These are phyloP conservation scores for Schizothecium vesticola DNA, from an alignment of 495 filamentous ascomycete species.

Conservation along the genomic window DNA sequence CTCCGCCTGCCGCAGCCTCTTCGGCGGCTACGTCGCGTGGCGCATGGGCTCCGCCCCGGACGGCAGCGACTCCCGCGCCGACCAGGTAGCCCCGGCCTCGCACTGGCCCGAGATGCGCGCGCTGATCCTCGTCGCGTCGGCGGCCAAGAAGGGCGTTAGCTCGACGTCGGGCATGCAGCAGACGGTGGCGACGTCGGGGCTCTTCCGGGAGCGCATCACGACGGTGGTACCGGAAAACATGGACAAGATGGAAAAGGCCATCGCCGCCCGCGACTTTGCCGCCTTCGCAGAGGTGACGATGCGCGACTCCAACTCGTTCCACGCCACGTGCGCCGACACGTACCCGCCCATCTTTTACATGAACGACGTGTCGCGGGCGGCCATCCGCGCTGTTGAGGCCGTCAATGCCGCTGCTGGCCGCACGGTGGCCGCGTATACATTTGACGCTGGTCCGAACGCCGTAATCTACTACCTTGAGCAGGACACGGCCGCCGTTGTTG, in stretches of 20 bases:
- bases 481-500: slow-evolving; percentile 64
- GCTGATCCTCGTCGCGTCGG: slow-evolving; percentile 80
- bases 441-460: slow-evolving; percentile 94
- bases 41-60: slow-evolving; percentile 64
- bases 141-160: slow-evolving; percentile 89
- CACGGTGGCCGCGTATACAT: slow-evolving; percentile 86
- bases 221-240: slow-evolving; percentile 78
- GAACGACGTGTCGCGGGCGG: slow-evolving; percentile 83
- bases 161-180: slow-evolving; percentile 94
- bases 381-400: slow-evolving; percentile 79
- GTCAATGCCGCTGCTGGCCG: slow-evolving; percentile 72
- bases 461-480: slow-evolving; percentile 90
- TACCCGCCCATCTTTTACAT: slow-evolving; percentile 97
- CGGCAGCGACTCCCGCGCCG: slow-evolving; percentile 77
- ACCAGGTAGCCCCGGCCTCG: slow-evolving; percentile 73
- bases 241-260: slow-evolving; percentile 79
- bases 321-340: slow-evolving; percentile 90
- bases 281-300: slow-evolving; percentile 87
- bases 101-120: slow-evolving; percentile 97
- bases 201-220: slow-evolving; percentile 69
- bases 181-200: slow-evolving; percentile 77
- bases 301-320: slow-evolving; percentile 94
- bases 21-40: slow-evolving; percentile 96
- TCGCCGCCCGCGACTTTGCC: slow-evolving; percentile 70
- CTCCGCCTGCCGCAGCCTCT: slow-evolving; percentile 83